Conservation (phyloP, 768 basidiomycete genomes). For the Boletus barrowsii region DNA sequence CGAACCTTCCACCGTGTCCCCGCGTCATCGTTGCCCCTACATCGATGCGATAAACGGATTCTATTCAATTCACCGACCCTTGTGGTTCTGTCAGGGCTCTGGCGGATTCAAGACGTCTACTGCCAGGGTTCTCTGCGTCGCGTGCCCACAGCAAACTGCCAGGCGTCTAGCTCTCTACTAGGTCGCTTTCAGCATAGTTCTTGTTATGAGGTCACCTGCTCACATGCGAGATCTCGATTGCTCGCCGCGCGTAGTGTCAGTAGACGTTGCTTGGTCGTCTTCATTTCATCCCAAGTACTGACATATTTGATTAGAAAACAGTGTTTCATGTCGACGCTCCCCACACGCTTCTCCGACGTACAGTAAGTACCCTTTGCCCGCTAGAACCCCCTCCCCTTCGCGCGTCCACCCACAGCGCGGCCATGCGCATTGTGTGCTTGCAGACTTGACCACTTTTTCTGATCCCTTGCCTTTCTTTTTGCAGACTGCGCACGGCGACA, state of each 20-base stretch:
- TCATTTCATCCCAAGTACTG: constrained; percentile 11
- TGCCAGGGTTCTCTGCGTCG: constrained; percentile 3
- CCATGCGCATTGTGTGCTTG: background rate
- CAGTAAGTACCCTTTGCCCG: constrained; percentile 18
- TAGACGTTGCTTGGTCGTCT: constrained; percentile 7
- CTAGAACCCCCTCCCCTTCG: constrained; percentile 1
- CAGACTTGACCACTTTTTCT: constrained; percentile 4
- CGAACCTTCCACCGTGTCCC: background rate
- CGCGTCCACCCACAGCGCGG: background rate
- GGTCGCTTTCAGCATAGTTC: background rate
- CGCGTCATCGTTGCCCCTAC: constrained; percentile 1
- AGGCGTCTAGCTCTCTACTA: background rate
- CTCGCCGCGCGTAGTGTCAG: constrained; percentile 3
- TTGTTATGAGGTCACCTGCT: constrained; percentile 1
- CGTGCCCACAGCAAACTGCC: background rate
- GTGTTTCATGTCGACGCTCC: constrained; percentile 26
- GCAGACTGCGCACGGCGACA: background rate
- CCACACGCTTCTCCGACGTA: constrained; percentile 18
- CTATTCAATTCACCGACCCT: constrained; percentile 18
- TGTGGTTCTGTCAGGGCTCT: constrained; percentile 4
- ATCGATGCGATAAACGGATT: constrained; percentile 12
- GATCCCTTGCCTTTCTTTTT: background rate
- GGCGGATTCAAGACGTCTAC: background rate
- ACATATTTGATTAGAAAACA: constrained; percentile 14
- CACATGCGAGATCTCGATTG: constrained; percentile 13